Percentiles rank a stretch among this genome's conserved stretches.
Evolutionary conservation across 139 green algal species (phyloP).

Genomic region (Tetradesmus lagerheimii): DNA sequence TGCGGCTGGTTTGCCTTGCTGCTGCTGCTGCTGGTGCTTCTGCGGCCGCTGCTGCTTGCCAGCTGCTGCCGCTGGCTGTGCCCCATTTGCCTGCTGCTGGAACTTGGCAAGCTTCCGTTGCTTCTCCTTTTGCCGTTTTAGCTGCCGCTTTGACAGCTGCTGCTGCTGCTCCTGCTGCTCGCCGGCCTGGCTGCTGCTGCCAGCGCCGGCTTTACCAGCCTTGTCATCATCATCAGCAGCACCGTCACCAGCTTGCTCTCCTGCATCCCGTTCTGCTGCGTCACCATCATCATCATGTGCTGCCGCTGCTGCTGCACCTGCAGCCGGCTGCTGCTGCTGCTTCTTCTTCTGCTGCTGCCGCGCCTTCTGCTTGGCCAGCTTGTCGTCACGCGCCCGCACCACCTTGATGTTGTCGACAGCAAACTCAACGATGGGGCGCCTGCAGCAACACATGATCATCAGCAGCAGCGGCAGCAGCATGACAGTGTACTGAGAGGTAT

Average conservation of each 20-base stretch:
- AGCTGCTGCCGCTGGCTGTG: slow-evolving; percentile 31
- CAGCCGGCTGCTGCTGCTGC: slow-evolving; percentile 22
- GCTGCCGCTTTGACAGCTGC: slow-evolving; percentile 21
- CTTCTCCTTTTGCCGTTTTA: slow-evolving; percentile 20
- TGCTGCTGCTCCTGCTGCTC: slow-evolving; percentile 44
- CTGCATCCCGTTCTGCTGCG: slow-evolving; percentile 47
- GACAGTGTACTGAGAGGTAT: slow-evolving; percentile 30
- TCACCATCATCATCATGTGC: slow-evolving; percentile 20
- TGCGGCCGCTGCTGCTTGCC: slow-evolving; percentile 33
- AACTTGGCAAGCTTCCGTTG: background rate
- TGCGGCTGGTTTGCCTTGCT: slow-evolving; percentile 26
- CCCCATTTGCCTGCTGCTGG: slow-evolving; percentile 5
- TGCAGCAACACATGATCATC: background rate
- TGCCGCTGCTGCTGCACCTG: background rate
- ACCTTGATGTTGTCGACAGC: slow-evolving; percentile 88
- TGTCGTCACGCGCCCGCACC: slow-evolving; percentile 64
- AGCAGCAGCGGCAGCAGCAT: background rate
- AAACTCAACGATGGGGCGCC: slow-evolving; percentile 93
- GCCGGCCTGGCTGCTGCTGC: slow-evolving; percentile 28
- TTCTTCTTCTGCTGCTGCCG: slow-evolving; percentile 37
- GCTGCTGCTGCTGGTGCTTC: slow-evolving; percentile 7
- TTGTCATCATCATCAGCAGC: slow-evolving; percentile 2
- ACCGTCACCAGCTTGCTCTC: background rate
- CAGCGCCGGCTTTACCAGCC: slow-evolving; percentile 26
- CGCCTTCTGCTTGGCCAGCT: slow-evolving; percentile 18